A percentile compares a stretch with the other conserved stretches of the same genome.
Conservation (phyloP, 2,329 filamentous ascomycete genomes). For the Sphaerostilbella broomeana region DNA sequence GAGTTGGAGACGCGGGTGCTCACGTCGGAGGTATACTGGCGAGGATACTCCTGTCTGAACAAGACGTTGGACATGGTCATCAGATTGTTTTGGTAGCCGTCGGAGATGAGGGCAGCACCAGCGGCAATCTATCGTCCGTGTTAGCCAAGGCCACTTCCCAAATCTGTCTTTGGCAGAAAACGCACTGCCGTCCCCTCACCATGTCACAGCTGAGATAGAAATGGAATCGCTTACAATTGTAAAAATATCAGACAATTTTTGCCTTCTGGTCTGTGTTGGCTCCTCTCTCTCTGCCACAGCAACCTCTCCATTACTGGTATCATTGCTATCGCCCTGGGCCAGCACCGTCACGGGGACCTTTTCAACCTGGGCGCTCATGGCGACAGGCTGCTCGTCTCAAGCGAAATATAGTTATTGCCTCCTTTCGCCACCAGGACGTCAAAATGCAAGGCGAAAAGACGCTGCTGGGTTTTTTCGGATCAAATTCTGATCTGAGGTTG, state of each 20-base stretch:
- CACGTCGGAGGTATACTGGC: conserved; percentile 29
- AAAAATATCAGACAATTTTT: conserved; percentile 21
- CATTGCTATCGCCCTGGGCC: neutral
- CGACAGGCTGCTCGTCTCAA: neutral
- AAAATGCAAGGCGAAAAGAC: too few relatives aligned
- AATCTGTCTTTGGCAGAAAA: too few relatives aligned
- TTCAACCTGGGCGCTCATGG: neutral
- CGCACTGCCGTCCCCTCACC: too few relatives aligned
- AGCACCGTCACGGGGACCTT: conserved; percentile 1
- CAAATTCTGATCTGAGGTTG: too few relatives aligned
- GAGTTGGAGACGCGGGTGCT: conserved; percentile 37
- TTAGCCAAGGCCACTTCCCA: too few relatives aligned
- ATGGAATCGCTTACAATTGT: conserved; percentile 18
- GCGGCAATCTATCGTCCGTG: conserved; percentile 26
- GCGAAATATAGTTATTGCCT: neutral
- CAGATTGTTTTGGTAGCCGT: conserved; percentile 33
- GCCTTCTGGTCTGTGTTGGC: conserved; percentile 6
- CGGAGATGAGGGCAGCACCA: conserved; percentile 29
- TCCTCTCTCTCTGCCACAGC: neutral
- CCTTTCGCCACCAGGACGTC: too few relatives aligned
- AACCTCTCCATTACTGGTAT: neutral
- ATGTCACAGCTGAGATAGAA: too few relatives aligned
- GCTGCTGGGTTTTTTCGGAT: too few relatives aligned
- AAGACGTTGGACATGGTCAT: conserved; percentile 30
- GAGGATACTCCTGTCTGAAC: conserved; percentile 27